Evolutionary conservation across 1,139 yeast genomes (phyloP), one percentile per base, ranked within the genome.

Genomic region (Tardiomyces depauwii): DNA sequence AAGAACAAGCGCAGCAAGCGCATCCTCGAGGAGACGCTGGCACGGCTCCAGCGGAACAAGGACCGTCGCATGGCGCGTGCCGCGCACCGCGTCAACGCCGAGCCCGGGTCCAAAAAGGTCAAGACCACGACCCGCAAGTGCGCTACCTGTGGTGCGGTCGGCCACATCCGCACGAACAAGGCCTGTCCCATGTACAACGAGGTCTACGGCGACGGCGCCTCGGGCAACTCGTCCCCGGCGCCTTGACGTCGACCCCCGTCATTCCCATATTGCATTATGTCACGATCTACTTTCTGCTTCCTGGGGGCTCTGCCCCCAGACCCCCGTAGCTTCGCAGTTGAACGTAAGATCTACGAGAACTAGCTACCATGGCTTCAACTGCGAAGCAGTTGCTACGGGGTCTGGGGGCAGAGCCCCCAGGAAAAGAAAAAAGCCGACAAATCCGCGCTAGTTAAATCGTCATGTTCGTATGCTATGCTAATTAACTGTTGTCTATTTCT

Each of bases 131-230:
- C 85, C 7, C 72, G 97, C 60, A 76, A 87, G 58, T 91, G 97
- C 67, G 88, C 94, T 4, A 83, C 94, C 1, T 91, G 97, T 72
- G 97, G 97, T 25, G 94, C 91, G 2, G 75, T 84, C 56, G 98
- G 97, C 0, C 98, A 91, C 63, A 91, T 89, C 52, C 74, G 94
- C 59, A 89, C 97, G 10, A 88, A 87, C 63, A 82, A 82, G 61
- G 72, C 77, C 46, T 89, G 97, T 65, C 97, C 97, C n/a, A 72
- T 88, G 73, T 89, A 79, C 54, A 73, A 73, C 49, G 78, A 67
- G 50, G 48, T 60, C 32, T 59, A 60, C 46, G 52, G 59, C 38
- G 53, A 58, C 47, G 54, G 57, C 53, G 57, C 18, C 41, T 55
- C 42, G 53, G 53, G 27, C 43, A 52, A 18, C 49, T 47, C 12